These are phyloP conservation scores for Trichopus zeylanicus DNA, from an alignment of 116 monocot genomes.

Conservation along the genomic window DNA sequence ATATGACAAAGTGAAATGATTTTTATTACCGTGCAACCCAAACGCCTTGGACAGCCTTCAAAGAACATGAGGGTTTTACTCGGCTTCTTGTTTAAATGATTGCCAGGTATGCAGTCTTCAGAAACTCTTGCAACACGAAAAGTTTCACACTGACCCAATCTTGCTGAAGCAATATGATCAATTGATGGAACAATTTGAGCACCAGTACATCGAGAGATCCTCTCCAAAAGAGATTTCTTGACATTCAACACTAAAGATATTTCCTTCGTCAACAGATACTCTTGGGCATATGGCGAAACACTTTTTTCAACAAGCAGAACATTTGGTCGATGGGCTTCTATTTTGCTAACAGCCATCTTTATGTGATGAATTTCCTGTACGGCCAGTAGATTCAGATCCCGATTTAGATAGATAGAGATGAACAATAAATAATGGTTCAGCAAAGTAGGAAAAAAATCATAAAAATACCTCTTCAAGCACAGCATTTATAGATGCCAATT, in stretches of 20 bases:
- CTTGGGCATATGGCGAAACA: constrained; percentile 78
- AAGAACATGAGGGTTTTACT: constrained; percentile 84
- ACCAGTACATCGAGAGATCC: constrained; percentile 82
- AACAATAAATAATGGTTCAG: background rate
- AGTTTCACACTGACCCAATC: constrained; percentile 62
- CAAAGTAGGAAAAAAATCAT: background rate
- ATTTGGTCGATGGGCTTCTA: constrained; percentile 66
- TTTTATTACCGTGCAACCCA: constrained; percentile 93
- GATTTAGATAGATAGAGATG: background rate
- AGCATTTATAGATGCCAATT: constrained; percentile 73
- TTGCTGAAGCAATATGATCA: constrained; percentile 50
- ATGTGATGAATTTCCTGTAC: constrained; percentile 70
- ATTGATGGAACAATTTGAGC: constrained; percentile 60
- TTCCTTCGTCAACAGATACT: constrained; percentile 75
- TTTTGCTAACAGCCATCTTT: constrained; percentile 50
- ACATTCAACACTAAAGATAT: constrained; percentile 93
- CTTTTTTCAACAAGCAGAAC: constrained; percentile 91
- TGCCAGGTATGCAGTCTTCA: constrained; percentile 21
- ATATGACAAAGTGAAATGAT: background rate
- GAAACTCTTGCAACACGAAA: constrained; percentile 54
- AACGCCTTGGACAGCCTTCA: constrained; percentile 86
- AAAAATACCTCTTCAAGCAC: constrained; percentile 61
- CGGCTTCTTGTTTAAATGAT: constrained; percentile 37
- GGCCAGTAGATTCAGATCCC: constrained; percentile 2
- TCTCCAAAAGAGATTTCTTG: constrained; percentile 70